Percentiles rank a stretch among this genome's conserved stretches.
Conservation (phyloP, 169 alveolate genomes). For the Plasmodium sp. region DNA sequence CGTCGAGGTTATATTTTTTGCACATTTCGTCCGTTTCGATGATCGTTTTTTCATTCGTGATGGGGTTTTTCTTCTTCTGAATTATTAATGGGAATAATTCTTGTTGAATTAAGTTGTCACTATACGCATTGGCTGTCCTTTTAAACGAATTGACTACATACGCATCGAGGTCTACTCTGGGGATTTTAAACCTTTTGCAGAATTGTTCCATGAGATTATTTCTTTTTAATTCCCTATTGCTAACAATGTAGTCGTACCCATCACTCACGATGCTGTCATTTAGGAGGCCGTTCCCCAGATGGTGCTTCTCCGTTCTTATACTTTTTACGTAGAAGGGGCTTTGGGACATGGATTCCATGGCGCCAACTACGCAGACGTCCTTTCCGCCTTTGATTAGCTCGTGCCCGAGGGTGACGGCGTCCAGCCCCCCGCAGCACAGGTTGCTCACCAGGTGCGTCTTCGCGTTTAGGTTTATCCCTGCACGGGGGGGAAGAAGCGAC, state of each 20-base stretch:
- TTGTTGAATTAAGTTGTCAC: slow-evolving; percentile 80
- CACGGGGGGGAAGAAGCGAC: neutral
- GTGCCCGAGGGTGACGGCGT: slow-evolving; percentile 73
- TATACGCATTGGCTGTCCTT: slow-evolving; percentile 78
- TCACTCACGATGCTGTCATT: slow-evolving; percentile 77
- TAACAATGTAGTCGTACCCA: slow-evolving; percentile 57
- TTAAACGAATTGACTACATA: slow-evolving; percentile 76
- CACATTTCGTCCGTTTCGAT: slow-evolving; percentile 35
- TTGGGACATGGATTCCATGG: slow-evolving; percentile 80
- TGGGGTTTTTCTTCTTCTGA: slow-evolving; percentile 38
- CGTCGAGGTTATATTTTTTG: slow-evolving; percentile 49
- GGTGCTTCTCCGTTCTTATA: slow-evolving; percentile 75
- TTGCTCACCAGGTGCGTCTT: slow-evolving; percentile 73
- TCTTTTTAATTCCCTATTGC: slow-evolving; percentile 48
- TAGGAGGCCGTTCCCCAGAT: slow-evolving; percentile 75
- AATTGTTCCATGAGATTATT: slow-evolving; percentile 69
- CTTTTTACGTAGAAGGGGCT: slow-evolving; percentile 78
- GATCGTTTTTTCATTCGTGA: neutral
- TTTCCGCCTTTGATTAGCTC: slow-evolving; percentile 75
- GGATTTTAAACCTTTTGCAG: slow-evolving; percentile 67
- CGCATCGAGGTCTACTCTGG: slow-evolving; percentile 77
- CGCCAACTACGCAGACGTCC: slow-evolving; percentile 77
- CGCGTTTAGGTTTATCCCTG: slow-evolving; percentile 74
- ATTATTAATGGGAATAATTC: slow-evolving; percentile 78
- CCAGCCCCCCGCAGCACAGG: slow-evolving; percentile 81